Evolutionary conservation across 1,284 basidiomycete species (phyloP).

Genomic region (Cryptococcus sp.): DNA sequence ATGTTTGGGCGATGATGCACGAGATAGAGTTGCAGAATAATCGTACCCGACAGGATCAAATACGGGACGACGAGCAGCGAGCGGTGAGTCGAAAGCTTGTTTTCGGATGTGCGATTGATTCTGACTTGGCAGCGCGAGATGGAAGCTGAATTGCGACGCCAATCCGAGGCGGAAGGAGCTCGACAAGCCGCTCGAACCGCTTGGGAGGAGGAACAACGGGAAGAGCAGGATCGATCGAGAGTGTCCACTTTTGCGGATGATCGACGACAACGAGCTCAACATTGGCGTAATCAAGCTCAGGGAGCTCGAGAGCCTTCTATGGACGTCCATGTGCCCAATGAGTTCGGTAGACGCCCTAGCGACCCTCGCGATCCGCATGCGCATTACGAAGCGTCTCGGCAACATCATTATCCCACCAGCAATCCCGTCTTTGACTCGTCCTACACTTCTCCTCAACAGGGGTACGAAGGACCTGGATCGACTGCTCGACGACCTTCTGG

Average conservation of each 20-base stretch:
- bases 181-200: slow-evolving; percentile 13
- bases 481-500: slow-evolving; percentile 16
- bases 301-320: slow-evolving; percentile 6
- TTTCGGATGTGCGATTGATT: neutral
- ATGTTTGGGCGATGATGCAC: slow-evolving; percentile 37
- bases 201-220: slow-evolving; percentile 16
- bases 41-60: slow-evolving; percentile 17
- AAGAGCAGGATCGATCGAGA: slow-evolving; percentile 3
- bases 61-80: slow-evolving; percentile 24
- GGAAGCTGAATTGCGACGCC: slow-evolving; percentile 19
- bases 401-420: slow-evolving; percentile 12
- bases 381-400: slow-evolving; percentile 7
- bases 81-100: slow-evolving; percentile 18
- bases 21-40: slow-evolving; percentile 15
- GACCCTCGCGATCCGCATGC: slow-evolving; percentile 18
- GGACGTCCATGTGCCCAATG: slow-evolving; percentile 9
- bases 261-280: slow-evolving; percentile 22
- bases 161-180: slow-evolving; percentile 17
- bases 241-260: slow-evolving; percentile 23
- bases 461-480: slow-evolving; percentile 14
- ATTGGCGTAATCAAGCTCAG: slow-evolving; percentile 16
- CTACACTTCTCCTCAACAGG: slow-evolving; percentile 20
- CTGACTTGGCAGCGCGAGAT: slow-evolving; percentile 25
- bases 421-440: slow-evolving; percentile 14
- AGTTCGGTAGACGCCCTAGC: neutral